A percentile compares a stretch with the other conserved stretches of the same genome.
These are phyloP conservation scores for Megacollybia platyphylla DNA, from an alignment of 1,284 basidiomycete species.

Conservation along the genomic window DNA sequence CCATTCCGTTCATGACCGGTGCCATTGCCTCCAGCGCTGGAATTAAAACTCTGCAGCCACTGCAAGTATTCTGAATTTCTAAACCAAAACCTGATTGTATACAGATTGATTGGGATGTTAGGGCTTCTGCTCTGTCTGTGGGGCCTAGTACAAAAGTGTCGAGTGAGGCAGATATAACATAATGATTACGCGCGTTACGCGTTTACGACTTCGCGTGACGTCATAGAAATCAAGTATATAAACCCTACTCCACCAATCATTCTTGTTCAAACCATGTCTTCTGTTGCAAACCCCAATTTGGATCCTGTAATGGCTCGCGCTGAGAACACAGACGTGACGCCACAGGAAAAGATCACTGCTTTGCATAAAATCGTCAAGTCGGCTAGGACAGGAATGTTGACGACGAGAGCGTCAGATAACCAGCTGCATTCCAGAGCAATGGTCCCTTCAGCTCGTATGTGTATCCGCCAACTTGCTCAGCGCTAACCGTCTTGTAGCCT, in stretches of 20 bases:
- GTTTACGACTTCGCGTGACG: background rate
- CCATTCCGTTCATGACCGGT: conserved; percentile 20
- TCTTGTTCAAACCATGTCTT: conserved; percentile 5
- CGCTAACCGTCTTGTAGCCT: conserved; percentile 19
- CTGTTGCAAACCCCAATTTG: conserved; percentile 23
- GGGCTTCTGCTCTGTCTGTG: conserved; percentile 24
- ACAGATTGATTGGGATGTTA: conserved; percentile 26
- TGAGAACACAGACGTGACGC: conserved; percentile 36
- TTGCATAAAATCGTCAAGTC: conserved; percentile 49
- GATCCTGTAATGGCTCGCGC: conserved; percentile 59
- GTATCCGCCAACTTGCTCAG: background rate
- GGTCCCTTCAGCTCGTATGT: conserved; percentile 56
- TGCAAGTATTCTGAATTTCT: conserved; percentile 20
- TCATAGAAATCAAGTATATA: background rate
- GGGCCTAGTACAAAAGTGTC: conserved; percentile 20
- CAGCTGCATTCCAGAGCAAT: conserved; percentile 76
- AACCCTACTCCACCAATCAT: background rate
- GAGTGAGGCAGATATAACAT: background rate
- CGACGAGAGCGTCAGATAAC: conserved; percentile 65
- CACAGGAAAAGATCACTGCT: conserved; percentile 54
- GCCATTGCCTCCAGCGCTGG: conserved; percentile 33
- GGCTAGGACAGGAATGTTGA: conserved; percentile 68
- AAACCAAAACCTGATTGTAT: background rate
- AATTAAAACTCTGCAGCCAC: conserved; percentile 32
- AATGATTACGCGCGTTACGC: background rate